Percentiles rank a stretch among this genome's conserved stretches.
Evolutionary conservation across 148 eudicot species (phyloP).

Genomic region (Rhododendron mucronatum): DNA sequence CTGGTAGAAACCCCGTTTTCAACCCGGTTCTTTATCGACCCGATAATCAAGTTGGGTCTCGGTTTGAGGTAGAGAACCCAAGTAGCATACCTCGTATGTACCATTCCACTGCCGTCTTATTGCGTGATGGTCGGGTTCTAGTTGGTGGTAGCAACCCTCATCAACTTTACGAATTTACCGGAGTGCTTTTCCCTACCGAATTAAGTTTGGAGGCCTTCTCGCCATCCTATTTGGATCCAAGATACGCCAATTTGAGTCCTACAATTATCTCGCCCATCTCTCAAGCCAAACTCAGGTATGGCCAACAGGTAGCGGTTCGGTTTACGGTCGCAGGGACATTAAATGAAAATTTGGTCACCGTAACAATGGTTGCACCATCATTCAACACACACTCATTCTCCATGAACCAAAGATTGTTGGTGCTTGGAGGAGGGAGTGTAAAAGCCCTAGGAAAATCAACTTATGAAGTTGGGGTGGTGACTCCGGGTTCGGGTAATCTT

Average conservation of each 20-base stretch:
- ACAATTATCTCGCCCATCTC: conserved; percentile 25
- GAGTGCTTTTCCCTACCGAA: conserved; percentile 51
- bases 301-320: conserved; percentile 1
- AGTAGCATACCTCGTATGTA: conserved; percentile 43
- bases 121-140: conserved; percentile 54
- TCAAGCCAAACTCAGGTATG: conserved; percentile 16
- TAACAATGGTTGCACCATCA: conserved; percentile 62
- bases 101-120: conserved; percentile 45
- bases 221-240: conserved; percentile 38
- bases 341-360: conserved; percentile 17
- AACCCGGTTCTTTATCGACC: conserved; percentile 43
- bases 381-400: conserved; percentile 75
- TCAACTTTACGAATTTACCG: conserved; percentile 30
- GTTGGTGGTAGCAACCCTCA: conserved; percentile 69
- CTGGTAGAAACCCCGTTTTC: conserved; percentile 42
- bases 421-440: conserved; percentile 11
- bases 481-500: conserved; percentile 35
- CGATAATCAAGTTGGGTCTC: conserved; percentile 5
- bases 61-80: conserved; percentile 31
- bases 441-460: neutral
- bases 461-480: conserved; percentile 20
- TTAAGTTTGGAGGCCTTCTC: conserved; percentile 51
- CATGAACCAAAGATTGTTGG: conserved; percentile 57
- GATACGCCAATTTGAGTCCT: conserved; percentile 18
- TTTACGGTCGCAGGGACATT: conserved; percentile 22